A percentile compares a stretch with the other conserved stretches of the same genome.
Evolutionary conservation across 306 rosid species (phyloP).

Genomic region (Astragalus glycyphyllos): DNA sequence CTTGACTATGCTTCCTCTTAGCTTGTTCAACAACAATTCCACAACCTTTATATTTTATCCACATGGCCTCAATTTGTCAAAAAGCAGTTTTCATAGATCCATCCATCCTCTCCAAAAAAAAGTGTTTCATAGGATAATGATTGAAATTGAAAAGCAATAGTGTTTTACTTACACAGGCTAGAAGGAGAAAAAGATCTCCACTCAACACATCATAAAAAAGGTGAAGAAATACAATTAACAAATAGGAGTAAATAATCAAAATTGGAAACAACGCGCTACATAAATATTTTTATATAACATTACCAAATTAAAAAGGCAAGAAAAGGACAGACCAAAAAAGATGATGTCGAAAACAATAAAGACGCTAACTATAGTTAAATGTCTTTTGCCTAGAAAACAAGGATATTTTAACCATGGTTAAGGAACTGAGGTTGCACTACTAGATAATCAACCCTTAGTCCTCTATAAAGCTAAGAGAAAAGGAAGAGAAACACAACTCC

Average conservation of each 20-base stretch:
- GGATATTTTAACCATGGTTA: conserved; percentile 63
- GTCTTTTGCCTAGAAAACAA: conserved; percentile 24
- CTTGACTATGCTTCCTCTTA: neutral
- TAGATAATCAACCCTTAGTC: conserved; percentile 19
- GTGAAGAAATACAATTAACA: too few relatives aligned
- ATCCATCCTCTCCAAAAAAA: too few relatives aligned
- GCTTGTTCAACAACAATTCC: neutral
- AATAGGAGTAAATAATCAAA: neutral
- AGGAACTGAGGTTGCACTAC: conserved; percentile 31
- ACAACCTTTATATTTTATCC: neutral
- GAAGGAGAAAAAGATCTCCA: too few relatives aligned
- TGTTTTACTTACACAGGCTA: too few relatives aligned
- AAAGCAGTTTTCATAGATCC: too few relatives aligned
- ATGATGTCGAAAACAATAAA: neutral
- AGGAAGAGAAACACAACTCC: neutral
- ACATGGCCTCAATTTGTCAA: neutral
- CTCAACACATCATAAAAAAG: too few relatives aligned
- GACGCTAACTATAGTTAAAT: conserved; percentile 59
- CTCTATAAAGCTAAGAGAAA: conserved; percentile 33
- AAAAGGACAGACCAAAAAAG: neutral
- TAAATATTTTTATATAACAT: neutral
- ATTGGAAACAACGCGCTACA: neutral
- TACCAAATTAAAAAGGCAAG: neutral
- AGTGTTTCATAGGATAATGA: too few relatives aligned
- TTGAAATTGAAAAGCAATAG: too few relatives aligned